phyloP scores from a whole-genome alignment of 495 filamentous ascomycete genomes.

The Jackrogersella minutella region DNA sequence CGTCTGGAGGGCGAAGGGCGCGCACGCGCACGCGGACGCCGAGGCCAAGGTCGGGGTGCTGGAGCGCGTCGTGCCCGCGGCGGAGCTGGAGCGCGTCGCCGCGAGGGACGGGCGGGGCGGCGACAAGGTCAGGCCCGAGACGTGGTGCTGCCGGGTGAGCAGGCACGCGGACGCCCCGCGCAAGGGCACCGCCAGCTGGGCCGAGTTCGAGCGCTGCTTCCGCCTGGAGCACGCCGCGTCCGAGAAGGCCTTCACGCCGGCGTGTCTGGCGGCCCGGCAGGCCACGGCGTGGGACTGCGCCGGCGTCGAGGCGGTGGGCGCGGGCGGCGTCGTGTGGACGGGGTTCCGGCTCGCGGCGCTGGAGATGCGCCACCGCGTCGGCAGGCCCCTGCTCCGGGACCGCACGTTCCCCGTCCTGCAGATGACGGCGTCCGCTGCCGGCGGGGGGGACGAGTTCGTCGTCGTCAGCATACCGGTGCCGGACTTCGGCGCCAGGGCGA shows the following conservation, averaged over 20 bases:
- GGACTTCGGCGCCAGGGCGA: conserved; percentile 45
- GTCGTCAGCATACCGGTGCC: conserved; percentile 64
- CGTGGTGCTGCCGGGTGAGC: conserved; percentile 73
- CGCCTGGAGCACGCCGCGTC: conserved; percentile 69
- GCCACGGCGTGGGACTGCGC: conserved; percentile 62
- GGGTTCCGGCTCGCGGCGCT: conserved; percentile 60
- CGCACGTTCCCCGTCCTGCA: conserved; percentile 65
- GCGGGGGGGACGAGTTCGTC: conserved; percentile 52
- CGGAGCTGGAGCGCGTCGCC: conserved; percentile 44
- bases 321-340: conserved; percentile 52
- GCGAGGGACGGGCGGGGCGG: not conserved
- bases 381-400: conserved; percentile 58
- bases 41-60: conserved; percentile 56
- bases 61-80: conserved; percentile 50
- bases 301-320: conserved; percentile 48
- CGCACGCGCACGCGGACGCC: conserved; percentile 57
- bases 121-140: conserved; percentile 54
- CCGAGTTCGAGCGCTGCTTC: conserved; percentile 69
- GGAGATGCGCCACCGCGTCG: conserved; percentile 62
- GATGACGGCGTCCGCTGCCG: conserved; percentile 40
- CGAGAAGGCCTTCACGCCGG: conserved; percentile 77
- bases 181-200: conserved; percentile 68
- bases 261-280: conserved; percentile 63
- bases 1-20: conserved; percentile 54
- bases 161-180: conserved; percentile 63